Percentiles rank a stretch among this genome's conserved stretches.
These are phyloP conservation scores for Hericium rajendrae DNA, from an alignment of 768 basidiomycete genomes.

Conservation along the genomic window DNA sequence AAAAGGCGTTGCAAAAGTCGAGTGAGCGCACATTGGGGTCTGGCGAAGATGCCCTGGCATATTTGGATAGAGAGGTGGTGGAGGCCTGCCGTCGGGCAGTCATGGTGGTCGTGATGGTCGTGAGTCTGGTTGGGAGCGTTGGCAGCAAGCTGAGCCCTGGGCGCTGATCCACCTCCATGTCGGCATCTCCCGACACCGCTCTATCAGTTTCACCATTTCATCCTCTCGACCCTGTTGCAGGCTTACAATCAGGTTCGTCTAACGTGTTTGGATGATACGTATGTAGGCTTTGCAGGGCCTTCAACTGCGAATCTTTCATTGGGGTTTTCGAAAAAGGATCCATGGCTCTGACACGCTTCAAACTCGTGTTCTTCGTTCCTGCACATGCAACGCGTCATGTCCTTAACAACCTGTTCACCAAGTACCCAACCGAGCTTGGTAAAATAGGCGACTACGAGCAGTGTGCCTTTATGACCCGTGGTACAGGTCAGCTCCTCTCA, in stretches of 20 bases:
- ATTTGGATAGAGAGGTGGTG: slow-evolving; percentile 70
- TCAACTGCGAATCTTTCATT: too few species aligned
- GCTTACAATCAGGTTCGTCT: too few species aligned
- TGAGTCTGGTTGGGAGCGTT: not conserved
- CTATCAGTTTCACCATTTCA: not conserved
- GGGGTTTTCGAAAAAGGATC: too few species aligned
- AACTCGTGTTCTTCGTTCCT: slow-evolving; percentile 47
- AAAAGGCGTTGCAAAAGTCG: slow-evolving; percentile 97
- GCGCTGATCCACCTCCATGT: not conserved
- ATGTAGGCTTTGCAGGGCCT: too few species aligned
- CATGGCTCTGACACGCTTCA: slow-evolving; percentile 24
- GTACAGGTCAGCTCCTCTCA: slow-evolving; percentile 30
- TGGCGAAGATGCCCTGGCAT: slow-evolving; percentile 49
- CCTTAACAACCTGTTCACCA: slow-evolving; percentile 37
- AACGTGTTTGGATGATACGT: too few species aligned
- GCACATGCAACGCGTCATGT: slow-evolving; percentile 29
- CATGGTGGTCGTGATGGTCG: slow-evolving; percentile 31
- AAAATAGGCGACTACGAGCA: slow-evolving; percentile 42
- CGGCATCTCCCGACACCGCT: not conserved
- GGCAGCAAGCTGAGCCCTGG: not conserved
- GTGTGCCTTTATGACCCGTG: slow-evolving; percentile 46
- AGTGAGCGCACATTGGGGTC: slow-evolving; percentile 38
- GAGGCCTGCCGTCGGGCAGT: slow-evolving; percentile 73
- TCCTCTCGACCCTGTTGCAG: too few species aligned
- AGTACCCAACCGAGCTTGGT: slow-evolving; percentile 35